These are phyloP conservation scores for Curvularia hawaiiensis DNA, from an alignment of 2,329 filamentous ascomycete species.

Conservation along the genomic window DNA sequence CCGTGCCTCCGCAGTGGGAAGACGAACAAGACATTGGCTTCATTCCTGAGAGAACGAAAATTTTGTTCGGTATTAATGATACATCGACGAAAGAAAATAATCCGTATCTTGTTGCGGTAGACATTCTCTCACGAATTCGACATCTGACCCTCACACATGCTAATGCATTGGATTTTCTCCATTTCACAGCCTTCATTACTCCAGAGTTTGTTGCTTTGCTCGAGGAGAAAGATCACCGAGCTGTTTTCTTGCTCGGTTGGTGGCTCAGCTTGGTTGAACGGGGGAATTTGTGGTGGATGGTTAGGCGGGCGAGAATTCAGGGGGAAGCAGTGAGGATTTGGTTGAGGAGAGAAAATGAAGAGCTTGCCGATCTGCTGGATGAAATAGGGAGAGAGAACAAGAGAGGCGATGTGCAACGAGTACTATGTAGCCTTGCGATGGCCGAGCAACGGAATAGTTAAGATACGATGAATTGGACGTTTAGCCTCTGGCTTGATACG, in stretches of 20 bases:
- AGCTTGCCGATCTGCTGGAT: conserved; percentile 16
- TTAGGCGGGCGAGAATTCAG: conserved; percentile 31
- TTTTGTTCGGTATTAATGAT: conserved; percentile 33
- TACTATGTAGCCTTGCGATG: not conserved
- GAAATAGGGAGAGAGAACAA: not conserved
- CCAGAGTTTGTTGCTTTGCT: conserved; percentile 54
- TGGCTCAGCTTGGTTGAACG: conserved; percentile 57
- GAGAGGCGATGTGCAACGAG: not conserved
- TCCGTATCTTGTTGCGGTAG: conserved; percentile 38
- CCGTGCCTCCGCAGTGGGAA: conserved; percentile 20
- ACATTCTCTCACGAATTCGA: conserved; percentile 49
- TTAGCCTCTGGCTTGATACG: not conserved
- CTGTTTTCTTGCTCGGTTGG: conserved; percentile 61
- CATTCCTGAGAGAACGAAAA: conserved; percentile 44
- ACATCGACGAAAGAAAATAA: conserved; percentile 27
- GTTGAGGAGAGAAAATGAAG: conserved; percentile 25
- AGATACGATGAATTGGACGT: not conserved
- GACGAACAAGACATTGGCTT: conserved; percentile 2
- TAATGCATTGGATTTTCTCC: conserved; percentile 54
- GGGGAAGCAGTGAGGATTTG: conserved; percentile 32
- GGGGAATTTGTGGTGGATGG: conserved; percentile 38
- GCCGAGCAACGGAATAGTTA: not conserved
- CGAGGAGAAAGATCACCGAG: conserved; percentile 57
- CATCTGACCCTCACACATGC: conserved; percentile 44
- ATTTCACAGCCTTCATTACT: conserved; percentile 55